A percentile compares a stretch with the other conserved stretches of the same genome.
These are phyloP conservation scores for Leccinum imitatum DNA, from an alignment of 768 basidiomycete genomes.

Conservation along the genomic window DNA sequence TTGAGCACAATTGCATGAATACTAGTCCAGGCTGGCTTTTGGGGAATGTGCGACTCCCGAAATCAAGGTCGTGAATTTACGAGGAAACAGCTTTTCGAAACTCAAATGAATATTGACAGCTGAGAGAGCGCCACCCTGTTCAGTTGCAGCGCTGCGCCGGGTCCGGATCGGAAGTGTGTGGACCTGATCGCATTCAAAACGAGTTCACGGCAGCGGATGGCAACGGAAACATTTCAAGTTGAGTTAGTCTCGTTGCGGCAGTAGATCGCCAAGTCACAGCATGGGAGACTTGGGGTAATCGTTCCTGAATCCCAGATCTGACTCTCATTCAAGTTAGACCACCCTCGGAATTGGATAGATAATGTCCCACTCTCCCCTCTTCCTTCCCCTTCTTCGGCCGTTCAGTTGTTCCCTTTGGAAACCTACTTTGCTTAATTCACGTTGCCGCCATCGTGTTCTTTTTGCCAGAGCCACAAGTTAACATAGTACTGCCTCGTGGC, in stretches of 20 bases:
- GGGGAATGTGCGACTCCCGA: too few species aligned
- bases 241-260: constrained; percentile 9
- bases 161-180: constrained; percentile 12
- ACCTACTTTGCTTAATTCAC: constrained; percentile 8
- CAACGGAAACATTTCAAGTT: constrained; percentile 1
- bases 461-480: constrained; percentile 5
- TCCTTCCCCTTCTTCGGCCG: constrained; percentile 1
- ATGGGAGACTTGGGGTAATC: not conserved
- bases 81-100: not conserved
- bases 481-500: constrained; percentile 16
- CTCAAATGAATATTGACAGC: not conserved
- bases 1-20: not conserved
- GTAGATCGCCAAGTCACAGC: constrained; percentile 15
- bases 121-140: not conserved
- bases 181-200: not conserved
- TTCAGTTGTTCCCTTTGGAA: not conserved
- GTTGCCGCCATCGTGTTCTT: constrained; percentile 11
- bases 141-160: constrained; percentile 1
- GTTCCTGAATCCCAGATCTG: constrained; percentile 19
- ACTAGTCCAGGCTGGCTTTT: too few species aligned
- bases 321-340: constrained; percentile 1
- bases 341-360: constrained; percentile 13
- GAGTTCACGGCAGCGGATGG: constrained; percentile 1
- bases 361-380: not conserved
- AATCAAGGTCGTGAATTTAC: not conserved